Evolutionary conservation across 2,329 filamentous ascomycete species (phyloP).

Genomic region (Diaporthe vaccinii): DNA sequence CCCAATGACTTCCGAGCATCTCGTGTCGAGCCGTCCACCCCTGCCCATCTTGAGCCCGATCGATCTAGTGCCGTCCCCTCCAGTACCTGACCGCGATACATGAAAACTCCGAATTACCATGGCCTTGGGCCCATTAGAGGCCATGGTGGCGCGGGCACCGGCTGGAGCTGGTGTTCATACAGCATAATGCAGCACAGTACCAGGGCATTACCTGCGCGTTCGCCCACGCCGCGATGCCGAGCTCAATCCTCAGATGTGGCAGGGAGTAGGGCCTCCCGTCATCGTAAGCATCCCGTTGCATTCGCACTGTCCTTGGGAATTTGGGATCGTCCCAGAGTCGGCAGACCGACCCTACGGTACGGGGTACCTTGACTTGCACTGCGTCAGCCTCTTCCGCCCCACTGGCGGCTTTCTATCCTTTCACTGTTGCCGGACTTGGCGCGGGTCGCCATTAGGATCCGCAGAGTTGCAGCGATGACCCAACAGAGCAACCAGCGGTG

Average conservation of each 20-base stretch:
- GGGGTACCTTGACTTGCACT: constrained; percentile 20
- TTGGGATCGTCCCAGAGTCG: constrained; percentile 32
- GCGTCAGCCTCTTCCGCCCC: constrained; percentile 23
- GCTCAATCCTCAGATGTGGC: constrained; percentile 3
- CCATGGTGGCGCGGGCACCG: not conserved
- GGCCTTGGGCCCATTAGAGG: constrained; percentile 14
- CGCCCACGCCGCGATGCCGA: constrained; percentile 17
- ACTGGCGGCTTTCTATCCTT: constrained; percentile 26
- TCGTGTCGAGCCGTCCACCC: constrained; percentile 39
- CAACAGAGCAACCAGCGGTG: constrained; percentile 34
- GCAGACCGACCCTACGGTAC: constrained; percentile 27
- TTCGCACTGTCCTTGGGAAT: constrained; percentile 23
- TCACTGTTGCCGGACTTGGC: constrained; percentile 40
- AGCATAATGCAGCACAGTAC: not conserved
- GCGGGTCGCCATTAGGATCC: constrained; percentile 37
- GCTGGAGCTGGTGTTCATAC: constrained; percentile 4
- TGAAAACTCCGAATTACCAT: constrained; percentile 27
- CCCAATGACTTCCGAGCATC: constrained; percentile 32
- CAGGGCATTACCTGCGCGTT: not conserved
- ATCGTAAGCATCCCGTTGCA: constrained; percentile 7
- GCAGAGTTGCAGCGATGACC: constrained; percentile 32
- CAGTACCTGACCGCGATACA: constrained; percentile 16
- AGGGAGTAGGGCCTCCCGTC: not conserved
- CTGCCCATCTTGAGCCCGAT: constrained; percentile 32
- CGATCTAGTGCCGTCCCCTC: constrained; percentile 34